Evolutionary conservation across 225 moss, liverwort and hornwort genomes (phyloP), one percentile per base, ranked within the genome.

Genomic region (Marchantia polymorpha): DNA sequence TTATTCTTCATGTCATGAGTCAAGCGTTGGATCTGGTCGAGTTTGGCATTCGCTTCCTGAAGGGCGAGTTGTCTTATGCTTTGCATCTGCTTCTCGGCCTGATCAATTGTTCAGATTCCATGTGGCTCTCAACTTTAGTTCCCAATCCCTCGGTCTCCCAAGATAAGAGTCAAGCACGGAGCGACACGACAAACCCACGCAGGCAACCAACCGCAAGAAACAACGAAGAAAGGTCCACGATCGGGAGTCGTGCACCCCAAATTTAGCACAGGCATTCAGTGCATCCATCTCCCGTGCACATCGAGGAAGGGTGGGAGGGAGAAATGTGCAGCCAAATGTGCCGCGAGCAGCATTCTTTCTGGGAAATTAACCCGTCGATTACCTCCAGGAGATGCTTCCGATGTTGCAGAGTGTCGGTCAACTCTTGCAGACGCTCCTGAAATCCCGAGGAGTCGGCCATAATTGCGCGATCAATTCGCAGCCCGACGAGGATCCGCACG

Each of bases 321-420:
- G n/a, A n/a, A n/a, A n/a, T n/a, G n/a, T n/a, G n/a, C n/a, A n/a
- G n/a, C n/a, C n/a, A n/a, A 10, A 7, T 47, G 69, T 1, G 10
- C 12, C 7, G 26, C 15, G 4, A 46, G 20, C 13, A n/a, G 23
- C 14, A 47, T 12, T 52, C 72, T 47, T 52, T 8, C 51, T 72
- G 49, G 12, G 17, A 51, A 6, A 3, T 0, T 0, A 49, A 73
- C 6, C 12, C 9, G 50, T 10, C 0, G 13, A 1, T 7, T 55
- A 76, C 76, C 76, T 76, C 60, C 1, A 76, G 61, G 10, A 61
- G 39, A 47, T 76, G 60, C 39, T 63, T 76, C 10, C 60, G 63
- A 14, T 76, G 76, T 63, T 76, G 60, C 48, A 76, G 61, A 46
- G 46, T 76, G 8, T 48, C 76, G 6, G 60, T 63, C 76, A 76